phyloP scores from a whole-genome alignment of 2,329 filamentous ascomycete genomes.

The Trichophyton simii region DNA sequence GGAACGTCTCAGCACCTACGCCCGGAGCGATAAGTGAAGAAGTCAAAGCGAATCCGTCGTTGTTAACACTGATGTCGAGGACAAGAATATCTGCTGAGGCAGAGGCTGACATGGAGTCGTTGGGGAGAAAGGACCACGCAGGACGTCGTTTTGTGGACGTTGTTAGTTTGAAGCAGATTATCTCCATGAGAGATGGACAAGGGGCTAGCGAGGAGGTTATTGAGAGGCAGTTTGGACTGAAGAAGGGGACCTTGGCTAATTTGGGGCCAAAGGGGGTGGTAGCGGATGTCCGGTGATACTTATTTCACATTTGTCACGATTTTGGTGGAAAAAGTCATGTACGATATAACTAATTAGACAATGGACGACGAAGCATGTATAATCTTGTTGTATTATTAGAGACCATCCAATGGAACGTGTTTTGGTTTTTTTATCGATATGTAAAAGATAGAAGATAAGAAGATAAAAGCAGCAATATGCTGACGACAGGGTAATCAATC shows the following conservation, averaged over 20 bases:
- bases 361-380: neutral
- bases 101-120: conserved; percentile 42
- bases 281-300: neutral
- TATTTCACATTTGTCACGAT: neutral
- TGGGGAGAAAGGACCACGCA: conserved; percentile 28
- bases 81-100: conserved; percentile 40
- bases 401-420: neutral
- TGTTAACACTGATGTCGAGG: conserved; percentile 42
- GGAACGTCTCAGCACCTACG: conserved; percentile 17
- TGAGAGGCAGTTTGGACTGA: conserved; percentile 35
- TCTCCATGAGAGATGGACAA: conserved; percentile 37
- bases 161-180: conserved; percentile 36
- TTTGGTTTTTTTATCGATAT: neutral
- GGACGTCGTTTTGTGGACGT: conserved; percentile 40
- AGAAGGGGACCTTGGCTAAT: conserved; percentile 31
- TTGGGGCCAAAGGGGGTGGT: conserved; percentile 29
- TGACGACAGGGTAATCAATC: neutral
- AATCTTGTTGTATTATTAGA: neutral
- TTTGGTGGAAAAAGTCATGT: neutral
- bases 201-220: conserved; percentile 27
- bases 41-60: conserved; percentile 39
- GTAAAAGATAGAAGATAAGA: neutral
- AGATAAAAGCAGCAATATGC: neutral
- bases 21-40: conserved; percentile 14
- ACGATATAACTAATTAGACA: neutral